phyloP scores from a whole-genome alignment of 352 stramenopile genomes.

The Pythium folliculosum region DNA sequence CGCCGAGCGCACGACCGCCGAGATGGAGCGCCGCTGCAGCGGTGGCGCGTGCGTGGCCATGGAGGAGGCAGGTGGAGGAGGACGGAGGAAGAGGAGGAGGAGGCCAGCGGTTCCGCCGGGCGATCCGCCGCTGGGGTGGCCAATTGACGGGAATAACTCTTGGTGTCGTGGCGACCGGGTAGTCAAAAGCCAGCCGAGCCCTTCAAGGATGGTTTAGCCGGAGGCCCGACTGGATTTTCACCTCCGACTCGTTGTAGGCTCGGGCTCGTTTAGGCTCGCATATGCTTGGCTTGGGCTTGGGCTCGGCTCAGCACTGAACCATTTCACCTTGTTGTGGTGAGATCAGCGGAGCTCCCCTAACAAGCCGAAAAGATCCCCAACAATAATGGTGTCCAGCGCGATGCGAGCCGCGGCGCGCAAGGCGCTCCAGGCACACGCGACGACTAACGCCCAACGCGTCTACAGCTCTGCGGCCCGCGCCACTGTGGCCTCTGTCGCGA shows the following conservation, averaged over 20 bases:
- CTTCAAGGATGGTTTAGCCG: background rate
- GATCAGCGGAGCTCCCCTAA: background rate
- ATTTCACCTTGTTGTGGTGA: background rate
- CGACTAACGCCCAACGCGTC: background rate
- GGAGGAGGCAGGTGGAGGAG: background rate
- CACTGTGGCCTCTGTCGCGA: background rate
- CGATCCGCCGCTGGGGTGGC: background rate
- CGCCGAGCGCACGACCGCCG: slow-evolving; percentile 10
- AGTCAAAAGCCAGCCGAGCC: slow-evolving; percentile 16
- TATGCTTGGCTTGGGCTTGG: no score
- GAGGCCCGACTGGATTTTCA: no score
- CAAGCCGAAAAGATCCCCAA: background rate
- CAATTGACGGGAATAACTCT: slow-evolving; percentile 3
- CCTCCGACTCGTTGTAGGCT: no score
- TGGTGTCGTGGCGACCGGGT: slow-evolving; percentile 1
- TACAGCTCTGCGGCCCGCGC: background rate
- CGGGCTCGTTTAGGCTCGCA: no score
- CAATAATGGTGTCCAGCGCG: background rate
- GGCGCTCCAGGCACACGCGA: slow-evolving; percentile 3
- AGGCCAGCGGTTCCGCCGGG: no score
- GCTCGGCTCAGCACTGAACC: slow-evolving; percentile 1
- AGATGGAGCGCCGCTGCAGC: slow-evolving; percentile 19
- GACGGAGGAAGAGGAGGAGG: no score
- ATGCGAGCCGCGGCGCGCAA: slow-evolving; percentile 8
- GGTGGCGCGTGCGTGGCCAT: background rate